These are phyloP conservation scores for Saksenaea oblongispora DNA, from an alignment of 371 early-diverging fungal species.

Conservation along the genomic window DNA sequence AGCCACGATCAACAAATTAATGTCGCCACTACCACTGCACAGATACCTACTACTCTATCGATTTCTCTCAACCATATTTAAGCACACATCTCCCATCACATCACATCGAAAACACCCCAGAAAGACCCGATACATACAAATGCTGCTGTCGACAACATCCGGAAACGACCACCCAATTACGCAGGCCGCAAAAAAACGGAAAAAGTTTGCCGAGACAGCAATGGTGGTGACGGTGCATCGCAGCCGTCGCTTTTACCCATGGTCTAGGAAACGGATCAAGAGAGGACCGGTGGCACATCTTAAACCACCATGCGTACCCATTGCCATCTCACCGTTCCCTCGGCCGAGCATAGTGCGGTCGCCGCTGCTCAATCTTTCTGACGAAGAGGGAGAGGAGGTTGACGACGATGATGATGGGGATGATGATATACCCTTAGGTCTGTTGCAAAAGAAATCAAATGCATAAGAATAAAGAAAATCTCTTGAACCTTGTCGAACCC, in stretches of 20 bases:
- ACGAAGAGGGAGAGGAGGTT: not conserved
- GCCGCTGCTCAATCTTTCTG: not conserved
- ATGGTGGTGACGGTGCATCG: not conserved
- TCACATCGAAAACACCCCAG: not conserved
- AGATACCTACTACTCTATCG: not conserved
- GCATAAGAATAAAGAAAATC: not conserved
- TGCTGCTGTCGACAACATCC: not conserved
- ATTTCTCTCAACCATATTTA: not conserved
- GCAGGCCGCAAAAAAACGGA: not conserved
- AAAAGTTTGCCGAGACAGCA: not conserved
- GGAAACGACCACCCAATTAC: constrained; percentile 2
- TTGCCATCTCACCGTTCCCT: not conserved
- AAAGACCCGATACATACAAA: not conserved
- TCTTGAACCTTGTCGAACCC: not conserved
- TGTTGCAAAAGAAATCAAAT: not conserved
- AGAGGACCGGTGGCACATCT: not conserved
- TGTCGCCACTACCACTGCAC: not conserved
- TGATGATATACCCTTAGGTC: not conserved
- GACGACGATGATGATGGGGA: not conserved
- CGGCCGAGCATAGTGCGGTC: not conserved
- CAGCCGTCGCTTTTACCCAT: not conserved
- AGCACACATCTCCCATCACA: not conserved
- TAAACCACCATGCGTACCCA: not conserved
- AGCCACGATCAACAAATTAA: constrained; percentile 1
- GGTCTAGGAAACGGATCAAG: not conserved